Conservation (phyloP, 164 flowering plant genomes). For the Vitis labrusca region DNA sequence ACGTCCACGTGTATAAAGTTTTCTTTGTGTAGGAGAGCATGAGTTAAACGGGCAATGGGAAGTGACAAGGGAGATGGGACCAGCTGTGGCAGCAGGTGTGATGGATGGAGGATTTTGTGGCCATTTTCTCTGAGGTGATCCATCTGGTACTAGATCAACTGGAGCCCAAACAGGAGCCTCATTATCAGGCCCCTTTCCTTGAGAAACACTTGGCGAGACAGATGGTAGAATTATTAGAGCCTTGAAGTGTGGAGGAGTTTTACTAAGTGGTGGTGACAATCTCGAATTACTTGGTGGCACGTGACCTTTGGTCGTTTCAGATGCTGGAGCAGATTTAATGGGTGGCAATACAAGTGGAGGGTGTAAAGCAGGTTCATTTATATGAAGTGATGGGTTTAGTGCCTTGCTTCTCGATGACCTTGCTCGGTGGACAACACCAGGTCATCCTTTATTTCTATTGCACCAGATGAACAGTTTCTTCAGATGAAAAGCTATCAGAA, state of each 20-base stretch:
- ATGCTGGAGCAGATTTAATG: conserved; percentile 12
- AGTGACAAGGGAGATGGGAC: too few relatives aligned
- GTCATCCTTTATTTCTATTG: conserved; percentile 9
- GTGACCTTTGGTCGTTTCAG: conserved; percentile 5
- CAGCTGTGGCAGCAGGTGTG: background rate
- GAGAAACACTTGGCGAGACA: conserved; percentile 14
- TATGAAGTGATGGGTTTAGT: conserved; percentile 33
- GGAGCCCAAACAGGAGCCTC: conserved; percentile 18
- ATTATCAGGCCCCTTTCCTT: conserved; percentile 12
- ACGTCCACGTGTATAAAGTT: too few relatives aligned
- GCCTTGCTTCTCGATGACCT: conserved; percentile 17
- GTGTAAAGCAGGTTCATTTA: conserved; percentile 29
- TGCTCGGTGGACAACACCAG: conserved; percentile 12
- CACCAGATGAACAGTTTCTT: too few relatives aligned
- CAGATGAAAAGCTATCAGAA: too few relatives aligned
- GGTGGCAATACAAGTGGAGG: conserved; percentile 26
- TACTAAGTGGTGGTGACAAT: conserved; percentile 2
- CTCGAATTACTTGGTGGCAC: conserved; percentile 19
- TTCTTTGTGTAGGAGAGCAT: too few relatives aligned
- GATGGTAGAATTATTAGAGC: conserved; percentile 5
- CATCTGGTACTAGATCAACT: conserved; percentile 9
- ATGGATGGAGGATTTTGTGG: conserved; percentile 21
- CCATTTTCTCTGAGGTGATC: conserved; percentile 14
- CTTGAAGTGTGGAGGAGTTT: conserved; percentile 13
- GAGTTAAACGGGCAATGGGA: too few relatives aligned